Evolutionary conservation across 768 basidiomycete genomes (phyloP).

Genomic region (Pisolithus microcarpus): DNA sequence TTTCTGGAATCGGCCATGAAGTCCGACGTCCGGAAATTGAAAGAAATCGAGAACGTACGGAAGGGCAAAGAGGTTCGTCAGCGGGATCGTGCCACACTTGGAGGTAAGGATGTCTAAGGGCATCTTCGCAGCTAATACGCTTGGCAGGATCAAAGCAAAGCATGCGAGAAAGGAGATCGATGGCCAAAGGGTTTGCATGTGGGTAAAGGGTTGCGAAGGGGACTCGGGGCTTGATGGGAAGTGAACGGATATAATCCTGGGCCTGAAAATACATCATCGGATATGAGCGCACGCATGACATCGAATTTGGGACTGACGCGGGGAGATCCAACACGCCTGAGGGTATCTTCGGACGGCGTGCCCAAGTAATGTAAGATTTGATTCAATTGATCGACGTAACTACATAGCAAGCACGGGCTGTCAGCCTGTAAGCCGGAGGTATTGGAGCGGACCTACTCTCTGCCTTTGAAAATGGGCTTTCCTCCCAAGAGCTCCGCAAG

Average conservation of each 20-base stretch:
- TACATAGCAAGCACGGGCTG: slow-evolving; percentile 21
- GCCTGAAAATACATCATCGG: slow-evolving; percentile 46
- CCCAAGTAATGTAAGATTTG: slow-evolving; percentile 98
- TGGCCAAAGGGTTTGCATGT: slow-evolving; percentile 85
- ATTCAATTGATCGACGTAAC: slow-evolving; percentile 97
- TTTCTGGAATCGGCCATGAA: slow-evolving; percentile 40
- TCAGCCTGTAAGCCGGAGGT: not conserved
- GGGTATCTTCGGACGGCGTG: slow-evolving; percentile 93
- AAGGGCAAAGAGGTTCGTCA: slow-evolving; percentile 83
- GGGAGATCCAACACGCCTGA: slow-evolving; percentile 92
- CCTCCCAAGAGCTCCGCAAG: slow-evolving; percentile 88
- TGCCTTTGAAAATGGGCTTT: slow-evolving; percentile 94
- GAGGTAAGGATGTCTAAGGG: slow-evolving; percentile 89
- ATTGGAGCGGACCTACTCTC: slow-evolving; percentile 60
- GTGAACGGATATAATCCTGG: slow-evolving; percentile 95
- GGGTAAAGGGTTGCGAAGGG: slow-evolving; percentile 91
- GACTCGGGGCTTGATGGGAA: slow-evolving; percentile 94
- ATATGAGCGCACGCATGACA: not conserved
- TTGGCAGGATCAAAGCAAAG: slow-evolving; percentile 95
- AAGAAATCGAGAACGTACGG: slow-evolving; percentile 37
- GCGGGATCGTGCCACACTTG: slow-evolving; percentile 98
- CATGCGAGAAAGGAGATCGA: slow-evolving; percentile 87
- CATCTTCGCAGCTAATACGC: slow-evolving; percentile 93
- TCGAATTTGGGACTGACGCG: slow-evolving; percentile 45
- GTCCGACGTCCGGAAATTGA: not conserved